Conservation (phyloP, 2,329 filamentous ascomycete species). For the Kalaharituber pfeilii region DNA sequence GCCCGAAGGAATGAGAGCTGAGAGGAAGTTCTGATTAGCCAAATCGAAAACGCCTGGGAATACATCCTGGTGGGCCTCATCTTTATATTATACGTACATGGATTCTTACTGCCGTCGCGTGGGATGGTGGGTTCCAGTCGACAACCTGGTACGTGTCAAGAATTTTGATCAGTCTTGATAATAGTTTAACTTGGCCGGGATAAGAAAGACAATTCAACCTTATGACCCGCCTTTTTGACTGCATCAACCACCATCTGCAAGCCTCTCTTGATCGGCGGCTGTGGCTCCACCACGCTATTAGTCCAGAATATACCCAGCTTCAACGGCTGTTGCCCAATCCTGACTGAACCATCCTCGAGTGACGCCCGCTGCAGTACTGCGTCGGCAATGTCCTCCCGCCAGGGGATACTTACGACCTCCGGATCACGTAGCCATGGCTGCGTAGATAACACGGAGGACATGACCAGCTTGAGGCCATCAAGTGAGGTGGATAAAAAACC, state of each 20-base stretch:
- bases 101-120: neutral
- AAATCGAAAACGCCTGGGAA: no score
- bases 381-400: slow-evolving; percentile 6
- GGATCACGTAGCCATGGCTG: slow-evolving; percentile 17
- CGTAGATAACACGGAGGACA: slow-evolving; percentile 10
- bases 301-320: neutral
- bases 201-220: neutral
- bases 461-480: slow-evolving; percentile 11
- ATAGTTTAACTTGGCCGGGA: no score
- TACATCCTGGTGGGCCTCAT: no score
- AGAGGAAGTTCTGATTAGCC: neutral
- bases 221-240: neutral
- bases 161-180: no score
- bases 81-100: neutral
- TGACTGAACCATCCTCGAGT: neutral
- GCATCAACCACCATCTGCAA: neutral
- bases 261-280: neutral
- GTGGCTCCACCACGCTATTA: neutral
- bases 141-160: neutral
- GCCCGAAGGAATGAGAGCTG: neutral
- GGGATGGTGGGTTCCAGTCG: slow-evolving; percentile 1
- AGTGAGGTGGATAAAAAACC: slow-evolving; percentile 2
- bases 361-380: neutral
- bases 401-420: slow-evolving; percentile 12
- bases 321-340: neutral